Evolutionary conservation across 257 asterid genomes (phyloP).

Genomic region (Capsicum pubescens): DNA sequence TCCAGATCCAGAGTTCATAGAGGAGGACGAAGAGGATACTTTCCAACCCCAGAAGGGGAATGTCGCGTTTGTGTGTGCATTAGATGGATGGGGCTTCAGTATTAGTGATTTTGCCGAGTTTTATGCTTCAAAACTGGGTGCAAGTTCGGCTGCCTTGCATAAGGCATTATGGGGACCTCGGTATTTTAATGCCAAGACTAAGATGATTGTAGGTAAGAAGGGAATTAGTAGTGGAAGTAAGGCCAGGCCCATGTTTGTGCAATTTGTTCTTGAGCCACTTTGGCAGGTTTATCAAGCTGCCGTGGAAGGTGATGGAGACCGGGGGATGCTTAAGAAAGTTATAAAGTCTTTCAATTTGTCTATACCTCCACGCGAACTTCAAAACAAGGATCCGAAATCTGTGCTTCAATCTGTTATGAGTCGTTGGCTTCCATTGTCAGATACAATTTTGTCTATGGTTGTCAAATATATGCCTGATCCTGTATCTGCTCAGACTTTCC

Average conservation of each 20-base stretch:
- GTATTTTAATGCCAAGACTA: slow-evolving; percentile 66
- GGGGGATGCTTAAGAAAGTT: slow-evolving; percentile 65
- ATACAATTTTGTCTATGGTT: slow-evolving; percentile 79
- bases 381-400: slow-evolving; percentile 72
- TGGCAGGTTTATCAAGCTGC: slow-evolving; percentile 85
- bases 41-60: slow-evolving; percentile 98
- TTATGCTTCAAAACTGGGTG: slow-evolving; percentile 78
- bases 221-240: slow-evolving; percentile 59
- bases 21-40: slow-evolving; percentile 91
- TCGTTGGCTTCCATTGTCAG: slow-evolving; percentile 91
- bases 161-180: slow-evolving; percentile 92
- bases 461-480: slow-evolving; percentile 81
- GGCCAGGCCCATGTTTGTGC: slow-evolving; percentile 90
- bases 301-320: slow-evolving; percentile 60
- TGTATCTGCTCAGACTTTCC: slow-evolving; percentile 70
- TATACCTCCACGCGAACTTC: slow-evolving; percentile 88
- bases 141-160: slow-evolving; percentile 64
- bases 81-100: slow-evolving; percentile 96
- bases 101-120: slow-evolving; percentile 68
- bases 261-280: slow-evolving; percentile 77
- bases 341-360: slow-evolving; percentile 72
- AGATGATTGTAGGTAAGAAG: slow-evolving; percentile 82
- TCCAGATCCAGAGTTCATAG: slow-evolving; percentile 63
- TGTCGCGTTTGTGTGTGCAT: slow-evolving; percentile 87
- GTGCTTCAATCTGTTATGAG: slow-evolving; percentile 93